Conservation (phyloP, 306 rosid species). For the Pachyrhizus erosus region DNA sequence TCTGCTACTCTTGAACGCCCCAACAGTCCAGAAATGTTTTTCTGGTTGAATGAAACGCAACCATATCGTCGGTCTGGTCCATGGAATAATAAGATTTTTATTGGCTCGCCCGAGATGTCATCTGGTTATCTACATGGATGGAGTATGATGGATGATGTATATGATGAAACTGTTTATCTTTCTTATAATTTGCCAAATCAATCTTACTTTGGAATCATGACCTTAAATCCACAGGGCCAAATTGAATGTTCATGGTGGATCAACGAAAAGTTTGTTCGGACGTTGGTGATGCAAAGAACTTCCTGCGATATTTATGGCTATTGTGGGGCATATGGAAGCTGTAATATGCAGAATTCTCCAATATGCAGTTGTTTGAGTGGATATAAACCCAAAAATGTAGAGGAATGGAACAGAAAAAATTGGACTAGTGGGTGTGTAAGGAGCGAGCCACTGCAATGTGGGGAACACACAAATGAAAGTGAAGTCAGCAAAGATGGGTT, state of each 20-base stretch:
- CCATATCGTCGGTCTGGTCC: constrained; percentile 44
- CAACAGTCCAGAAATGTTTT: constrained; percentile 21
- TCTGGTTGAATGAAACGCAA: constrained; percentile 38
- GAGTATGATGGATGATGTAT: not conserved
- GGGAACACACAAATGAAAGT: not conserved
- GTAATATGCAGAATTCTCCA: constrained; percentile 7
- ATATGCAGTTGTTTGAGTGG: constrained; percentile 55
- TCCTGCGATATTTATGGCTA: constrained; percentile 29
- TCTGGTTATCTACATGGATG: not conserved
- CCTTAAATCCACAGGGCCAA: constrained; percentile 35
- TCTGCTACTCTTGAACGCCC: not conserved
- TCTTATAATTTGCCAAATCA: not conserved
- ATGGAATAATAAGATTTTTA: constrained; percentile 15
- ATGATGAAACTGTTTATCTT: constrained; percentile 17
- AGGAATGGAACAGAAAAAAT: constrained; percentile 37
- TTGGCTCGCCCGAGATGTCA: constrained; percentile 24
- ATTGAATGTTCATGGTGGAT: not conserved
- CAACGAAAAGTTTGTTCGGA: not conserved
- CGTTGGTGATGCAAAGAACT: not conserved
- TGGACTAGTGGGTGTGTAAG: constrained; percentile 54
- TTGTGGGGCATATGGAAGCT: constrained; percentile 39
- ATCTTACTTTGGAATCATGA: not conserved
- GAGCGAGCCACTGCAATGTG: constrained; percentile 11
- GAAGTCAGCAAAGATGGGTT: too few species aligned
- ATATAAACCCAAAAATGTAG: constrained; percentile 37